A percentile compares a stretch with the other conserved stretches of the same genome.
Conservation (phyloP, 2,329 filamentous ascomycete genomes). For the Huntiella moniliformis region DNA sequence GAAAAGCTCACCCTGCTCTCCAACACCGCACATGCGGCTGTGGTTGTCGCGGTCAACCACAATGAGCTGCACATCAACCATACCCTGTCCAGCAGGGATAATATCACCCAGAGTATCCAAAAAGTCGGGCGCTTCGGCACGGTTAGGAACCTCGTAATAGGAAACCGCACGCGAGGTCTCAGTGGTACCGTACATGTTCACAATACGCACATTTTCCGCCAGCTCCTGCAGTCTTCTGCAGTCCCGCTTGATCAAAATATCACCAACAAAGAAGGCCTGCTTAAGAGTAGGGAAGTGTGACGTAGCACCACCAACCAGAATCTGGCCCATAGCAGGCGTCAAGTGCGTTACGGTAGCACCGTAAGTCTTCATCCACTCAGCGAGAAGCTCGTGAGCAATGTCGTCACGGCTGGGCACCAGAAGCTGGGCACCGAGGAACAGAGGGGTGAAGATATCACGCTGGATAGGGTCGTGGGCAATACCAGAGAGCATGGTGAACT, state of each 20-base stretch:
- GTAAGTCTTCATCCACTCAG: conserved; percentile 71
- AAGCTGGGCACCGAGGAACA: conserved; percentile 67
- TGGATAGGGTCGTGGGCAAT: conserved; percentile 50
- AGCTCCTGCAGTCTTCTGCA: conserved; percentile 58
- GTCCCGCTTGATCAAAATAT: conserved; percentile 71
- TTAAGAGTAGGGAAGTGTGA: conserved; percentile 61
- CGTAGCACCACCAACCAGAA: conserved; percentile 67
- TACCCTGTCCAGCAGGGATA: conserved; percentile 69
- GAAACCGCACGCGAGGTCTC: conserved; percentile 68
- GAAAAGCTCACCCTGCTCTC: conserved; percentile 71
- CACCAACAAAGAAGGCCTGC: conserved; percentile 77
- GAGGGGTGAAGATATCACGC: conserved; percentile 69
- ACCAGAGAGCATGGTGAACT: conserved; percentile 68
- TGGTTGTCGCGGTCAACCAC: conserved; percentile 54
- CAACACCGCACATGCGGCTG: conserved; percentile 54
- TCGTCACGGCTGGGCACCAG: conserved; percentile 64
- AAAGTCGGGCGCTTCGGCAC: conserved; percentile 36
- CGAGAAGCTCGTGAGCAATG: conserved; percentile 69
- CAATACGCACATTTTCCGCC: conserved; percentile 54
- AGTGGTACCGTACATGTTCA: conserved; percentile 80
- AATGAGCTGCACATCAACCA: conserved; percentile 74
- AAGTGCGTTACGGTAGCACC: conserved; percentile 66
- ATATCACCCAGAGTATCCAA: conserved; percentile 39
- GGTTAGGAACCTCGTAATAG: conserved; percentile 54
- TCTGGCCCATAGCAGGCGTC: conserved; percentile 92